A percentile compares a stretch with the other conserved stretches of the same genome.
phyloP scores from a whole-genome alignment of 1,284 basidiomycete species.

The Puccinia hordei region DNA sequence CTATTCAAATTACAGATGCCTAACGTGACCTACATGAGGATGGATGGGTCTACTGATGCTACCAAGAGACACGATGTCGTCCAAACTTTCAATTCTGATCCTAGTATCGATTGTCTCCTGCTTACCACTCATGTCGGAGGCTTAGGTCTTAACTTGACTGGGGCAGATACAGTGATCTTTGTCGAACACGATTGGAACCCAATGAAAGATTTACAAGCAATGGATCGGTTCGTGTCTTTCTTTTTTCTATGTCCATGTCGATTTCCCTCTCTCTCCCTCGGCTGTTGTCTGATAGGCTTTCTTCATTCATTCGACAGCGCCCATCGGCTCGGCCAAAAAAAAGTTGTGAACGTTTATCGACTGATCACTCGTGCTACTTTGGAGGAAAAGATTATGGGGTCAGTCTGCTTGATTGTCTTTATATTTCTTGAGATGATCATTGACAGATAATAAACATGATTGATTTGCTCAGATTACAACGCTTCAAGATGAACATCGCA shows the following conservation, averaged over 20 bases:
- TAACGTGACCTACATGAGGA: conserved; percentile 92
- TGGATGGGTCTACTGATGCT: conserved; percentile 86
- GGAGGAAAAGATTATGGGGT: conserved; percentile 99
- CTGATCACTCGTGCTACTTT: conserved; percentile 94
- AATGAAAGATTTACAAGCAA: conserved; percentile 98
- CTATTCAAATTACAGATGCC: conserved; percentile 92
- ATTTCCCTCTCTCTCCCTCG: not conserved
- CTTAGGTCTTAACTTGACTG: conserved; percentile 90
- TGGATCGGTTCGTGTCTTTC: conserved; percentile 71
- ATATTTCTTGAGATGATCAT: conserved; percentile 12
- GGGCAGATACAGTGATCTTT: conserved; percentile 98
- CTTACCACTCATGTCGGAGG: conserved; percentile 97
- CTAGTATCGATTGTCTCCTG: conserved; percentile 92
- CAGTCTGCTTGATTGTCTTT: conserved; percentile 57
- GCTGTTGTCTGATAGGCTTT: not conserved
- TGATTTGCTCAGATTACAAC: conserved; percentile 71
- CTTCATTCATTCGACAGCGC: conserved; percentile 63
- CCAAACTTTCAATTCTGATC: conserved; percentile 96
- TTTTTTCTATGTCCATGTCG: not conserved
- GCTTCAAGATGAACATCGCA: conserved; percentile 98
- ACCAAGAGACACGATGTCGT: conserved; percentile 91
- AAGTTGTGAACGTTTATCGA: conserved; percentile 97
- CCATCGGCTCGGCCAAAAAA: conserved; percentile 97
- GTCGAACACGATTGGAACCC: conserved; percentile 99
- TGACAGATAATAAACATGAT: conserved; percentile 13